Evolutionary conservation across 208 protist genomes (phyloP).

Genomic region (Naegleria lovaniensis): DNA sequence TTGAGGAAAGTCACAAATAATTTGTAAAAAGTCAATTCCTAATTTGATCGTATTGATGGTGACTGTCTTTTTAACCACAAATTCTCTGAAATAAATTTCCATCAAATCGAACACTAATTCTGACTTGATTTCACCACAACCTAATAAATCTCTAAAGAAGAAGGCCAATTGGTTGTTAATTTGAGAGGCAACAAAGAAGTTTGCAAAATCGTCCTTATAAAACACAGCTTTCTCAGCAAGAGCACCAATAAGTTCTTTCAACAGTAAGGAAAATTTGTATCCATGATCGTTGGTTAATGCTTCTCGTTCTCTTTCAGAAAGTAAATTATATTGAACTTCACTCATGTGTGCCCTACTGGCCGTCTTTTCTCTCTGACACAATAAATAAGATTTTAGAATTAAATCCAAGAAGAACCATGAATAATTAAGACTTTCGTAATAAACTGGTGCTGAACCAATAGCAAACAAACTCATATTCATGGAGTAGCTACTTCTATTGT

Average conservation of each 20-base stretch:
- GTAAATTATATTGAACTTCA: background rate
- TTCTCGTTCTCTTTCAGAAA: background rate
- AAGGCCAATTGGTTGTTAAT: background rate
- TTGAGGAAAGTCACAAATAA: background rate
- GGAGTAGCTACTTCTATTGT: background rate
- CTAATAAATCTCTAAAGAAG: background rate
- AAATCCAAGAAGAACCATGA: conserved; percentile 17
- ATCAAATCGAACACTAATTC: background rate
- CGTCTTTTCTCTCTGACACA: background rate
- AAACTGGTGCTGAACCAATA: background rate
- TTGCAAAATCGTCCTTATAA: conserved; percentile 14
- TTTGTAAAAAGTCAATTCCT: background rate
- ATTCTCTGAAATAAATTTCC: background rate
- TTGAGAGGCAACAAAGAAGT: background rate
- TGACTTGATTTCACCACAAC: background rate
- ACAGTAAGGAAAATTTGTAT: background rate
- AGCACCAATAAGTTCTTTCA: conserved; percentile 1
- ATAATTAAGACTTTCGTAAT: background rate
- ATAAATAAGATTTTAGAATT: background rate
- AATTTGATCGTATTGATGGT: background rate
- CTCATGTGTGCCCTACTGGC: background rate
- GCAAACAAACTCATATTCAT: background rate
- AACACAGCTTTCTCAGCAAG: conserved; percentile 9
- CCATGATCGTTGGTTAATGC: background rate
- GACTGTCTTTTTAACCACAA: background rate